Base-by-base conservation (phyloP, 2,329 filamentous ascomycete species). In the Endoconidiophora polonica region DNA sequence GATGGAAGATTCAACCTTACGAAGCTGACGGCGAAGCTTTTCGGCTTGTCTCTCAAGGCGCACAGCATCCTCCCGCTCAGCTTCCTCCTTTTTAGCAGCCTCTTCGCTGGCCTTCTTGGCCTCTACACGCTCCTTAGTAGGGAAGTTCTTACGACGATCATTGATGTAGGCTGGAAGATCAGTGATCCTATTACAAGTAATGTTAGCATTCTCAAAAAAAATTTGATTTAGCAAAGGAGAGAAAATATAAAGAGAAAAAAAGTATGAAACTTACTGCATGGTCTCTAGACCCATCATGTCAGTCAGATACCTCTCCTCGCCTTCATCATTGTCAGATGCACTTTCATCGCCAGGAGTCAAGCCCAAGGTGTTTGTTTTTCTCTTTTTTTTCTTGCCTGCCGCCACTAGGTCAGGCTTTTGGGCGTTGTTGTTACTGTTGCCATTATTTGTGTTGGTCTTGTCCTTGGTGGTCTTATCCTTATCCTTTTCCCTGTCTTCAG, bases 91-190 rank as follows among this genome's bases (percentile, higher is more conserved):
- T 41, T 62, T 65, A 39, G 65, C 62, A 52, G 65, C 62, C 58
- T 65, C 59, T 57, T 66, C 64, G 52, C 65, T 66, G 57, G 71
- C 70, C 55, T 76, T 74, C 63, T 75, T 84, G 55, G 76, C 76
- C 54, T 77, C 72, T 54, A 79, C 68, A 50, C 84, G 79, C 53
- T 77, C 76, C 61, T 77, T 76, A 2, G 88, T 95, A 2, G 90
- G 90, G 61, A 77, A 96, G 47, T 81, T 80, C 56, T 77, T 81
- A 60, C 74, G 82, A 53, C 90, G 78, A 62, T 94, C 86, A 46
- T 78, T 78, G 55, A 93, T 77, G 78, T 86, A 96, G 5, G 77
- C 76, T 22, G 77, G 74, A 50, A 95, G 72, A 59, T 95, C 87
- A 52, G 76, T 75, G 14, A 75, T 68, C 52, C 73, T 77, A 49